Base-by-base conservation (phyloP, 2,329 filamentous ascomycete genomes). In the Monosporascus sp. region DNA sequence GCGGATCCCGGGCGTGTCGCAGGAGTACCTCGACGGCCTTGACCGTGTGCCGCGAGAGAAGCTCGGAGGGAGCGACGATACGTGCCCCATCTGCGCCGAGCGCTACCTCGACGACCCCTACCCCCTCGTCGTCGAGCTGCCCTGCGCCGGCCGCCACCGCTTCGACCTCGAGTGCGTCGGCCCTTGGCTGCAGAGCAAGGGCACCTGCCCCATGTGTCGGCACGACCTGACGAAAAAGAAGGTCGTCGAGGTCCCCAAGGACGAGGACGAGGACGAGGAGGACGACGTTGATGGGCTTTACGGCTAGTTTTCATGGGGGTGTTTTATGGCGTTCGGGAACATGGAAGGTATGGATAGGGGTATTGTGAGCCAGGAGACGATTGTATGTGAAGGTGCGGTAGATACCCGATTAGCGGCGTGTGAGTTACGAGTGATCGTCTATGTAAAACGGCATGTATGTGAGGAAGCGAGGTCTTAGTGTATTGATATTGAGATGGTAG, bases 111-210 rank as follows among this genome's bases (percentile, higher is more conserved):
- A 86, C 61, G 84, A 87, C 62, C 71, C 74, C 61, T 85, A 82
- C 64, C 81, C 78, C 52, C 73, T 87, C 2, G 83, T 87, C 14
- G 84, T 87, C 27, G 77, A 84, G 72, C 73, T 87, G 63, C 83
- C 83, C 41, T 87, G 84, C 65, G 74, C 83, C 61, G 74, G 73
- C 34, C 71, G 67, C 41, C 84, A 87, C 66, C 71, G 70, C 49
- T 87, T 85, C 64, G 84, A 87, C 62, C 69, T 87, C n/a, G 84
- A 87, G 70, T 87, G 84, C 62, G 82, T 87, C 2, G 80, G 77
- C 3, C 84, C 84, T 7, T 87, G 84, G 84, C 66, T 87, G 65
- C 72, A 78, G 66, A 77, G 81, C 62, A 84, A 86, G 69, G 84
- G 84, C 38, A 85, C 76, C 34, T 87, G 84, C 65, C 84, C 84